Evolutionary conservation across 306 rosid species (phyloP).

Genomic region (Sphenostylis stenocarpa): DNA sequence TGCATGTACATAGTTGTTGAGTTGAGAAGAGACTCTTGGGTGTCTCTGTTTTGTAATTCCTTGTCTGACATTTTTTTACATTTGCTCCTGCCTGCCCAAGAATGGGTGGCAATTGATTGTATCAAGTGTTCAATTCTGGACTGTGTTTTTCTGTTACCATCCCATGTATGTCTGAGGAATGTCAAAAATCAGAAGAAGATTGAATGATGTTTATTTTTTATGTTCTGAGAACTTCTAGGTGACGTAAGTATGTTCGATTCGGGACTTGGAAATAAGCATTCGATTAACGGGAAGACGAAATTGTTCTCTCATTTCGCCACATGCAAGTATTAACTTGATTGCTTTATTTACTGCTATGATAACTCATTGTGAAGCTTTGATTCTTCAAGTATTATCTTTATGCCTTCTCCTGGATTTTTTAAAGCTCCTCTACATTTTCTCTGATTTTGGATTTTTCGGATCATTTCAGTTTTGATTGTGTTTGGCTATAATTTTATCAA

Average conservation of each 20-base stretch:
- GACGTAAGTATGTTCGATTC: background rate
- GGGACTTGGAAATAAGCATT: slow-evolving; percentile 8
- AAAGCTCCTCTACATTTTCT: background rate
- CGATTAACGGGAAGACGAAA: background rate
- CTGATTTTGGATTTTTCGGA: background rate
- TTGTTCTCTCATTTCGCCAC: background rate
- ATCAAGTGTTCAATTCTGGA: slow-evolving; percentile 21
- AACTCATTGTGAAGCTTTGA: background rate
- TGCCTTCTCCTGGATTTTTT: background rate
- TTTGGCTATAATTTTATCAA: background rate
- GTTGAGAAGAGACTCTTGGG: background rate
- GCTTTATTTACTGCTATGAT: background rate
- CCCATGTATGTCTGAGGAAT: background rate
- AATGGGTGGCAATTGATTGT: slow-evolving; percentile 29
- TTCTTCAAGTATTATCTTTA: background rate
- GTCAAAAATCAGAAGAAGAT: background rate
- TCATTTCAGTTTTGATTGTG: background rate
- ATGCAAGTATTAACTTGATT: background rate
- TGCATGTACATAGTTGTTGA: slow-evolving; percentile 33
- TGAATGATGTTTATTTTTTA: background rate
- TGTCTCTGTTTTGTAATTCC: slow-evolving; percentile 22
- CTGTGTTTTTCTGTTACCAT: background rate
- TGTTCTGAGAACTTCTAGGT: background rate
- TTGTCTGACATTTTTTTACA: background rate
- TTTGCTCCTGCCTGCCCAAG: slow-evolving; percentile 4